Percentiles rank a stretch among this genome's conserved stretches.
These are phyloP conservation scores for Nannochloropsis salina DNA, from an alignment of 108 stramenopile species.

Conservation along the genomic window DNA sequence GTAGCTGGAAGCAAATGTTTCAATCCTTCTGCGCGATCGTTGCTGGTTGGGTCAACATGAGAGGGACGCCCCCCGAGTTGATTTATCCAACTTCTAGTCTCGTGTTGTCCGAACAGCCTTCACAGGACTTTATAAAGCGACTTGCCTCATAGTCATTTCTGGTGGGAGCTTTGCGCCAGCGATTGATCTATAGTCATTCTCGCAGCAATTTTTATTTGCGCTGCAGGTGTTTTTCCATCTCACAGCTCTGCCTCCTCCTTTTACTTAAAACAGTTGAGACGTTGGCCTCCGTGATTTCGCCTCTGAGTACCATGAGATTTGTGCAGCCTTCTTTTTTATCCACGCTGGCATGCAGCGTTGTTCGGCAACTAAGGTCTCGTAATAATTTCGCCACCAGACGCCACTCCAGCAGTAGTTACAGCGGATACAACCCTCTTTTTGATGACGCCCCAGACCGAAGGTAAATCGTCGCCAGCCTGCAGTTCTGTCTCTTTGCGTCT, in stretches of 20 bases:
- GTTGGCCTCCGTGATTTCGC: neutral
- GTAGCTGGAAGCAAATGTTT: no score
- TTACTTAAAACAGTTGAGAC: neutral
- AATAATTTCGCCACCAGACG: neutral
- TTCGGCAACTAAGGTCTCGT: no score
- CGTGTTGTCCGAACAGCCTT: no score
- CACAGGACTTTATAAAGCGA: no score
- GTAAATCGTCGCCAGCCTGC: neutral
- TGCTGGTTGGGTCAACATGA: no score
- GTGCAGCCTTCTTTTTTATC: neutral
- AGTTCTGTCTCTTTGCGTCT: neutral
- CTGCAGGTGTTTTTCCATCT: neutral
- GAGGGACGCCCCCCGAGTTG: no score
- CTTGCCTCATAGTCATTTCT: no score
- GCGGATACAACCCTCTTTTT: neutral
- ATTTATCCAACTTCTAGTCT: no score
- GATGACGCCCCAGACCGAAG: slow-evolving; percentile 7
- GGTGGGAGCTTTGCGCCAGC: no score
- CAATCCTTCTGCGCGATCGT: no score
- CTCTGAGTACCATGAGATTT: neutral
- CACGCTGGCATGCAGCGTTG: neutral
- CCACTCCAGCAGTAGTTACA: neutral
- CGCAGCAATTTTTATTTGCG: neutral
- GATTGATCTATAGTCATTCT: neutral
- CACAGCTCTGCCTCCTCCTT: neutral